These are phyloP conservation scores for Leishmania aethiopica DNA, from an alignment of 208 protist genomes.

Conservation along the genomic window DNA sequence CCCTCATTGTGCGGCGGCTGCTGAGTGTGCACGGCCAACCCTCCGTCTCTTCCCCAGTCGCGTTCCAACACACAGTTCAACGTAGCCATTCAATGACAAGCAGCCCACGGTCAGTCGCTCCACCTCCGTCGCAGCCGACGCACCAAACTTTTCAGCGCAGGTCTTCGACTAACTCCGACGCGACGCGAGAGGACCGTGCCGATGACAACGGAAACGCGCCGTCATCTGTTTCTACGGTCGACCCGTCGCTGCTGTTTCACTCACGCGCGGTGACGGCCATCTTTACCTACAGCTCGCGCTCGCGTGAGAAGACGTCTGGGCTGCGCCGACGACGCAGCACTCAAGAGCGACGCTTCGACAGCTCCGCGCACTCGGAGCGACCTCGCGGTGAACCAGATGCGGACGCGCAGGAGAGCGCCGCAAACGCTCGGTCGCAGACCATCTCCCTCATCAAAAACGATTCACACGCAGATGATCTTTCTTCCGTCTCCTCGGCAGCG, in stretches of 20 bases:
- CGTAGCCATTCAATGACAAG: neutral
- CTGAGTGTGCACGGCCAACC: neutral
- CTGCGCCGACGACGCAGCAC: neutral
- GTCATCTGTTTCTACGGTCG: neutral
- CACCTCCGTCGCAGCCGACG: neutral
- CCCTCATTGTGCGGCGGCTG: constrained; percentile 16
- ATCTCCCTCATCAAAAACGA: constrained; percentile 5
- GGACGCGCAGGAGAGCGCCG: neutral
- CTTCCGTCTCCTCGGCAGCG: constrained; percentile 17
- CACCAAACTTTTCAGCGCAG: neutral
- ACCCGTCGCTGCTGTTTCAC: constrained; percentile 9
- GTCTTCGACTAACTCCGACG: neutral
- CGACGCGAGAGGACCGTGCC: neutral
- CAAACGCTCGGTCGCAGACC: neutral
- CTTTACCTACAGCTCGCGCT: constrained; percentile 14
- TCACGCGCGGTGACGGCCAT: constrained; percentile 11
- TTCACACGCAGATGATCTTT: constrained; percentile 1
- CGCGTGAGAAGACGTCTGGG: neutral
- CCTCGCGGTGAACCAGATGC: neutral
- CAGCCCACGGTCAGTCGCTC: neutral
- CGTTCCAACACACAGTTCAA: neutral
- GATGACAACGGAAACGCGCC: neutral
- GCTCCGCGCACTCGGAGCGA: neutral
- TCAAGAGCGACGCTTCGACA: neutral
- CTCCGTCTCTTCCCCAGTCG: neutral